Evolutionary conservation across 2,329 filamentous ascomycete genomes (phyloP).

Genomic region (Cryphonectria nitschkei): DNA sequence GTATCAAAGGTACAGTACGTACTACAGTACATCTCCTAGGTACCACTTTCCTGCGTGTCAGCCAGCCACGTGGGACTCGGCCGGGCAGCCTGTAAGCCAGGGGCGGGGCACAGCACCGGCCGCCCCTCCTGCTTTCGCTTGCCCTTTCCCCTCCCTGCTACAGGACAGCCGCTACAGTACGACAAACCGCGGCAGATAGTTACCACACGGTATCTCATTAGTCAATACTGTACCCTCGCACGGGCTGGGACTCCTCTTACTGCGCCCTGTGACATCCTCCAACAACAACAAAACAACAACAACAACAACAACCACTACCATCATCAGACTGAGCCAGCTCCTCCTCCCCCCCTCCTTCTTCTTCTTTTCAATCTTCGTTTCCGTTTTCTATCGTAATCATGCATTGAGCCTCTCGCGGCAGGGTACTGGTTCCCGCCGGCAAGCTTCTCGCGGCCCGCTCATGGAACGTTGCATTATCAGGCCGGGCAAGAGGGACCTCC

Average conservation of each 20-base stretch:
- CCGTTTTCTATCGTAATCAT: too few species aligned
- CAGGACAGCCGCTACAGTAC: too few species aligned
- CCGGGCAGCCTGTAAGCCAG: conserved; percentile 1
- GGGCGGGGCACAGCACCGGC: background rate
- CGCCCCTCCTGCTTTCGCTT: too few species aligned
- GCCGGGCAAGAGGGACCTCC: too few species aligned
- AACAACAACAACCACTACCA: too few species aligned
- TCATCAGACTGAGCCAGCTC: background rate
- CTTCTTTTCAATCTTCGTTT: too few species aligned
- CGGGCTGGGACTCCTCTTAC: background rate
- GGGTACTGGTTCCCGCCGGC: background rate
- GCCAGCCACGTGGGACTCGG: background rate
- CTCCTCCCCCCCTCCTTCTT: background rate
- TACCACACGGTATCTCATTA: too few species aligned
- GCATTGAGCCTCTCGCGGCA: background rate
- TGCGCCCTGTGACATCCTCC: background rate
- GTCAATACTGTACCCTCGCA: background rate
- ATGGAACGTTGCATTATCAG: conserved; percentile 11
- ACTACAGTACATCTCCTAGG: background rate
- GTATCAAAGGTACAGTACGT: background rate
- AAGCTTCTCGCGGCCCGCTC: background rate
- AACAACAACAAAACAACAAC: background rate
- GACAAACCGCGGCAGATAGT: too few species aligned
- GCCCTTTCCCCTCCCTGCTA: too few species aligned
- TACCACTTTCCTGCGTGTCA: background rate